phyloP scores from a whole-genome alignment of 495 filamentous ascomycete genomes.

The Cairneyella variabilis region DNA sequence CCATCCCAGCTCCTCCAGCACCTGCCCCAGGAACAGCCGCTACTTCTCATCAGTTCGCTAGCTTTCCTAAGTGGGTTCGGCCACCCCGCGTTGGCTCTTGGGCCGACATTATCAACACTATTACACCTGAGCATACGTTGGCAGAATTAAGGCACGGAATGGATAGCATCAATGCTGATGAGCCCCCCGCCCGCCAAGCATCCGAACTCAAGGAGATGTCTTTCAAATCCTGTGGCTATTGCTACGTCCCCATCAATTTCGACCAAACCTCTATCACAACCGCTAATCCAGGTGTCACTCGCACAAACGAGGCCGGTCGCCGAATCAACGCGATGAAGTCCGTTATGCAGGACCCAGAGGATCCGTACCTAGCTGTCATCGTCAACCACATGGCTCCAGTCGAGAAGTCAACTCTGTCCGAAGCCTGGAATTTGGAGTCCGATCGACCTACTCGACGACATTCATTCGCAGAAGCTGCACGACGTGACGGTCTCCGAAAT shows the following conservation, averaged over 20 bases:
- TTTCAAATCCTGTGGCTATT: conserved; percentile 45
- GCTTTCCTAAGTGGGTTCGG: conserved; percentile 9
- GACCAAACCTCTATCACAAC: conserved; percentile 16
- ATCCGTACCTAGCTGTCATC: conserved; percentile 28
- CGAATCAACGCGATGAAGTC: conserved; percentile 16
- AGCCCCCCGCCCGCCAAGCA: conserved; percentile 4
- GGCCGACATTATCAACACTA: conserved; percentile 35
- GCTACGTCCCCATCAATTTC: conserved; percentile 27
- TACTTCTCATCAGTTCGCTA: no score
- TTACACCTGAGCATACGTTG: conserved; percentile 36
- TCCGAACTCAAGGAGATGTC: conserved; percentile 26
- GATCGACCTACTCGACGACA: conserved; percentile 8
- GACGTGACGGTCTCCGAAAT: conserved; percentile 23
- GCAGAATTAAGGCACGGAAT: conserved; percentile 23
- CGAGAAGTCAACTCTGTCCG: conserved; percentile 22
- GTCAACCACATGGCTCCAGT: conserved; percentile 12
- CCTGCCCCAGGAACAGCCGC: no score
- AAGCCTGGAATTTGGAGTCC: conserved; percentile 15
- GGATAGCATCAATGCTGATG: conserved; percentile 1
- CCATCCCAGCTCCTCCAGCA: background rate
- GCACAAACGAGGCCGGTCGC: background rate
- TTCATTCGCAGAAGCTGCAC: conserved; percentile 10
- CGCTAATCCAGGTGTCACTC: background rate
- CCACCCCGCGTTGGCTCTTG: conserved; percentile 31
- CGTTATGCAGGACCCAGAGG: conserved; percentile 25